Conservation (phyloP, 140 eudicot species). For the Stevia rebaudiana region DNA sequence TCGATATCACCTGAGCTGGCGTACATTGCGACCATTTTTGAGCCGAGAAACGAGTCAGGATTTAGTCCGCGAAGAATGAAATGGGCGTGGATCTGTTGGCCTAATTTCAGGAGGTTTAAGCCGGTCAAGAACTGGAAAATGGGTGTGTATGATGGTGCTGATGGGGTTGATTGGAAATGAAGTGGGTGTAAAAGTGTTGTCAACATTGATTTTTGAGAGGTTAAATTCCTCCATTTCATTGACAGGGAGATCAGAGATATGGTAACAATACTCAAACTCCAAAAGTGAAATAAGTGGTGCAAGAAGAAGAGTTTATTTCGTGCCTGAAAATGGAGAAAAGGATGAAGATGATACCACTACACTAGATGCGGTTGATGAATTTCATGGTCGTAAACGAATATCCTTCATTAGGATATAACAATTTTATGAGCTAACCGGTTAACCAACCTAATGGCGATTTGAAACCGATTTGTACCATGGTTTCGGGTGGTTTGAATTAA, state of each 20-base stretch:
- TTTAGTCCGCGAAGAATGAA: slow-evolving; percentile 40
- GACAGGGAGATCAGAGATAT: not conserved
- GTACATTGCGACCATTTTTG: slow-evolving; percentile 86
- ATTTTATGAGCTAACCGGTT: too few species aligned
- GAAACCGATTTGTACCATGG: too few species aligned
- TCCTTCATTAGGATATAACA: too few species aligned
- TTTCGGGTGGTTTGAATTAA: too few species aligned
- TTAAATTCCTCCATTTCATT: slow-evolving; percentile 51
- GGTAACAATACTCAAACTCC: not conserved
- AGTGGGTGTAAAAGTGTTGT: slow-evolving; percentile 43
- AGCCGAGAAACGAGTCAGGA: slow-evolving; percentile 46
- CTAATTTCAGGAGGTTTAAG: slow-evolving; percentile 45
- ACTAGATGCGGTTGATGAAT: slow-evolving; percentile 32
- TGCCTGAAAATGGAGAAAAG: too few species aligned
- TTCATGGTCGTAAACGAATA: too few species aligned
- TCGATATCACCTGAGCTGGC: slow-evolving; percentile 70
- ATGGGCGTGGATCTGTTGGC: slow-evolving; percentile 65
- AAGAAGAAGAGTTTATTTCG: not conserved
- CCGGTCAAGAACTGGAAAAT: slow-evolving; percentile 57
- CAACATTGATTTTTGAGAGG: slow-evolving; percentile 25
- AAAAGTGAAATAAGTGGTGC: not conserved
- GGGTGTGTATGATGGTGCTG: slow-evolving; percentile 42
- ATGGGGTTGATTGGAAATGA: slow-evolving; percentile 3
- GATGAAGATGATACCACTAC: slow-evolving; percentile 58
- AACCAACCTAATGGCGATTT: too few species aligned